Evolutionary conservation across 192 early-diverging fungal species (phyloP), one percentile per base, ranked within the genome.

Genomic region (Podila clonocystis): DNA sequence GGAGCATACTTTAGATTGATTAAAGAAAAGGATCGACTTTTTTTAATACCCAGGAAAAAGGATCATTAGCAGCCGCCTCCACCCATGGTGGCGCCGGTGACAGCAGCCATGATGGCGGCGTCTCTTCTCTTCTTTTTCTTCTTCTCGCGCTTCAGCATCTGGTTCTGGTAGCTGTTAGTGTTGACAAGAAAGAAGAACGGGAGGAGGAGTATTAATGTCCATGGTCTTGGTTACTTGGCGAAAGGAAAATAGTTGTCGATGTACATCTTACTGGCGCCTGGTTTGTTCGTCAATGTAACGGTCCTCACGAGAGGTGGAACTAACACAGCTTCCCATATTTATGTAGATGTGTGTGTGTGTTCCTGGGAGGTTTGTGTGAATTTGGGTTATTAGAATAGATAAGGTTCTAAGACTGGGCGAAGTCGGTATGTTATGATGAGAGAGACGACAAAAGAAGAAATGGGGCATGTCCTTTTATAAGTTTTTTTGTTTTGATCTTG

Each of bases 241-340:
- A 1, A 26, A 12, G 4, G 24, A 64, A 31, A 12, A 36, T 7
- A 15, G 41, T 12, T 3, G 8, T 45, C 41, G 7, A 45, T 45
- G n/a, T 22, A 64, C 26, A 9, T 36, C 49, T 65, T 65, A 65
- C 64, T 65, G 64, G n/a, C 48, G 64, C 50, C 49, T 20, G 26
- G 64, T 20, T 30, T 65, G 64, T 11, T 49, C 41, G n/a, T 65
- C 64, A 5, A 50, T 13, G 48, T 65, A 65, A 4, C 24, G 24
- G 29, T 65, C 64, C 63, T 65, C 48, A 2, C 50, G 41, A 13
- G 48, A 45, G 20, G 63, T 8, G 9, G 64, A 65, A 15, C 64
- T 65, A 50, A 26, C n/a, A 19, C 64, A 65, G 38, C 64, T 50
- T 26, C 64, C 64, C 64, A 65, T 65, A 1, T 20, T 19, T n/a